These are phyloP conservation scores for Diaporthe humulicola DNA, from an alignment of 2,329 filamentous ascomycete species.

Conservation along the genomic window DNA sequence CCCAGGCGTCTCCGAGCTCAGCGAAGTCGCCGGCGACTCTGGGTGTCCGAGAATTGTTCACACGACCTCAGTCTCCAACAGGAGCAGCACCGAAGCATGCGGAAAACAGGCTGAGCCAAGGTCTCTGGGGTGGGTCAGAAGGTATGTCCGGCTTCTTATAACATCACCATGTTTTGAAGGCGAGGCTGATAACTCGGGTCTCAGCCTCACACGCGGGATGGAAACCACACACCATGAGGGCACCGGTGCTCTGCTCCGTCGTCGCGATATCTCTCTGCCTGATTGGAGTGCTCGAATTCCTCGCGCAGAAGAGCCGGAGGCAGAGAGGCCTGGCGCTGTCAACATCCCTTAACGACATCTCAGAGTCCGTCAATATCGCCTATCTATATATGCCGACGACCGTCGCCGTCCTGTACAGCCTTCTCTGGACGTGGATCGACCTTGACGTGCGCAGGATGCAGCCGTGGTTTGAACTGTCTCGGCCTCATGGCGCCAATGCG, in stretches of 20 bases:
- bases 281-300: slow-evolving; percentile 58
- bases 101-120: not conserved
- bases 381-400: slow-evolving; percentile 69
- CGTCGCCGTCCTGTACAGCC: slow-evolving; percentile 66
- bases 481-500: slow-evolving; percentile 55
- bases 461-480: slow-evolving; percentile 71
- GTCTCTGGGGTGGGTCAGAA: not conserved
- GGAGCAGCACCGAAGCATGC: not conserved
- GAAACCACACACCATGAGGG: slow-evolving; percentile 54
- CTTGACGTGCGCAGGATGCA: slow-evolving; percentile 70
- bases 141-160: not conserved
- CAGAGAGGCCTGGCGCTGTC: slow-evolving; percentile 57
- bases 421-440: slow-evolving; percentile 72
- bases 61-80: not conserved
- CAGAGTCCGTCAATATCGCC: slow-evolving; percentile 50
- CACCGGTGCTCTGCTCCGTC: slow-evolving; percentile 53
- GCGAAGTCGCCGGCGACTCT: not conserved
- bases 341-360: slow-evolving; percentile 47
- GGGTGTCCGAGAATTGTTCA: not conserved
- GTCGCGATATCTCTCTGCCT: slow-evolving; percentile 54
- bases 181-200: not conserved
- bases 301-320: slow-evolving; percentile 55
- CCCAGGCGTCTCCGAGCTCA: not conserved
- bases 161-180: not conserved
- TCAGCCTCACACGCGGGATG: slow-evolving; percentile 46